These are phyloP conservation scores for Rhodocollybia butyracea DNA, from an alignment of 768 basidiomycete species.

Conservation along the genomic window DNA sequence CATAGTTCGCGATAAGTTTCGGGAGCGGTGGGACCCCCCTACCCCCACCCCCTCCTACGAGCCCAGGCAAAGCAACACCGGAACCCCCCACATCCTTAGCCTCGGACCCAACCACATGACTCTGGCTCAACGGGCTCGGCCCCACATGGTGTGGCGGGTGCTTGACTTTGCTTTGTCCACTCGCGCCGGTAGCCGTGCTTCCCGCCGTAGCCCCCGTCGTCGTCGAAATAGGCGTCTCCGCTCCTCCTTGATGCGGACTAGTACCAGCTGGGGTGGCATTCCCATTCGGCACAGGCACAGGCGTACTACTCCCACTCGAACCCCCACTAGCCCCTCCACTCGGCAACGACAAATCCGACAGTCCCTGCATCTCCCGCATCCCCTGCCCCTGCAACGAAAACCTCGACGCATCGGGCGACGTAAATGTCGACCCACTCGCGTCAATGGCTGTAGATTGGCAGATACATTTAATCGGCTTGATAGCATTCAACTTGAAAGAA, in stretches of 20 bases:
- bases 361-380: too few species aligned
- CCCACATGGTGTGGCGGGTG: neutral
- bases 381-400: neutral
- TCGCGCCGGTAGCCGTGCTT: too few species aligned
- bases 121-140: neutral
- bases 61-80: too few species aligned
- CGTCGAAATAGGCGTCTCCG: neutral
- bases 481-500: neutral
- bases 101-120: neutral
- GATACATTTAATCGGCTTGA: neutral
- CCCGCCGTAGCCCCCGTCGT: neutral
- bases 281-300: too few species aligned
- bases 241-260: too few species aligned
- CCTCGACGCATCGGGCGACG: neutral
- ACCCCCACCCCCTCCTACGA: too few species aligned
- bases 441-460: too few species aligned
- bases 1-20: slow-evolving; percentile 1
- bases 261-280: too few species aligned
- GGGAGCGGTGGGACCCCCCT: neutral
- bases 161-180: neutral
- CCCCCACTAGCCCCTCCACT: too few species aligned
- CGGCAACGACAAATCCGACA: neutral
- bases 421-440: neutral
- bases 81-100: too few species aligned
- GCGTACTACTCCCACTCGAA: too few species aligned